phyloP scores from a whole-genome alignment of 139 green algal species.

The Trebouxia sp. region DNA sequence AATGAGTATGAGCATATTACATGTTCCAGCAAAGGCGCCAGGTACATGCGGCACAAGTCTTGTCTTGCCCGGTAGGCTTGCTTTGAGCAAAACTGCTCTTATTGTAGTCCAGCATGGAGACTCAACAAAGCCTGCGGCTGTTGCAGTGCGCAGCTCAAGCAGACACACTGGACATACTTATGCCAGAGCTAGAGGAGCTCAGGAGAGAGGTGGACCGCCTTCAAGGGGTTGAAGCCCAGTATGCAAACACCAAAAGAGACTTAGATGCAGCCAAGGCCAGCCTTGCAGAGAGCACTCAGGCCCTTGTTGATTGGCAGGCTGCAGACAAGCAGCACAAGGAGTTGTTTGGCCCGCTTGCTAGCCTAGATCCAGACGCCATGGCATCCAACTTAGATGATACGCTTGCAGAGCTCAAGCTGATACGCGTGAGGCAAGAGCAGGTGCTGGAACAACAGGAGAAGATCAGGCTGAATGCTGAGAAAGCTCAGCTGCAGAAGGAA shows the following conservation, averaged over 20 bases:
- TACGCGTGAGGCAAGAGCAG: background rate
- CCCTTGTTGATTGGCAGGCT: background rate
- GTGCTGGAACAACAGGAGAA: constrained; percentile 4
- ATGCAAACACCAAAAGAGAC: background rate
- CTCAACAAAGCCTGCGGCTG: no score
- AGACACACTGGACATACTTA: background rate
- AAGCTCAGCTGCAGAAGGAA: constrained; percentile 6
- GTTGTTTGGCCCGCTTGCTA: background rate
- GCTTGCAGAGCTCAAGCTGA: constrained; percentile 8
- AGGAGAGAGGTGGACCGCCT: background rate
- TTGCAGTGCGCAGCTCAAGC: constrained; percentile 18
- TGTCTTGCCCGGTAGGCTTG: no score
- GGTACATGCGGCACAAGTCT: no score
- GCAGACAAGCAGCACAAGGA: constrained; percentile 14
- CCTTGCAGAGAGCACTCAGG: constrained; percentile 16
- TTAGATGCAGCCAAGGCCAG: background rate
- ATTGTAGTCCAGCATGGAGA: no score
- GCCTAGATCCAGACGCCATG: background rate
- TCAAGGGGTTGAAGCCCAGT: background rate
- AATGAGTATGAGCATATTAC: no score
- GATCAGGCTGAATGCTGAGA: background rate
- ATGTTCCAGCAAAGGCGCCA: no score
- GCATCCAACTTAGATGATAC: background rate
- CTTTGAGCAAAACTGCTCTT: no score
- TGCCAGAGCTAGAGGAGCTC: background rate